Base-by-base conservation (phyloP, 352 stramenopile genomes). In the Phytophthora colocasiae region DNA sequence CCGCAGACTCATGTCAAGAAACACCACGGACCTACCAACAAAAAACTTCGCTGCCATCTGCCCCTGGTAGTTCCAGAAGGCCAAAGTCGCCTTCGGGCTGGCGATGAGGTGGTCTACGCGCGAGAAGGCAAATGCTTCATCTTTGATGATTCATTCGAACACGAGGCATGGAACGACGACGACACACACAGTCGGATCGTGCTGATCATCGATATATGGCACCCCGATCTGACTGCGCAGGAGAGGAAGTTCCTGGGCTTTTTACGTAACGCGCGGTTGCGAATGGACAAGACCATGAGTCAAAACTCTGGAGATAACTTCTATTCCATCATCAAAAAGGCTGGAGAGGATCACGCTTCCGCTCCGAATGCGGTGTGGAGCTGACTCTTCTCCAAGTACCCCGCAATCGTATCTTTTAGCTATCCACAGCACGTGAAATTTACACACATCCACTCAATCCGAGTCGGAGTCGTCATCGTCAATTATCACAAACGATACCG, bases 121-220 rank as follows among this genome's bases (percentile, higher is more conserved):
- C 54, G 90, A 41, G 82, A 97, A 64, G 96, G 96, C 48, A 91
- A 98, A 44, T 96, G 92, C n/a, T 83, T 99, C 29, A 67, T 99
- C 4, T 98, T 99, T 62, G 97, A 99, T 75, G 98, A 99, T 81
- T 98, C 89, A 24, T 99, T 98, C 73, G 93, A 99, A 77, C 98
- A 99, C 76, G 92, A 99, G 76, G 97, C 98, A 4, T 99, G 96
- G 96, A 99, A 99, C 76, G 80, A 92, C 53, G 79, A 95, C 49
- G 53, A 90, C 19, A 88, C 75, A 1, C 80, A 84, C 32, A 81
- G 77, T 43, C 83, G 97, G 7, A 95, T 99, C 14, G 75, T 98
- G 39, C 77, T 99, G 8, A 91, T 99, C 63, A 73, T 98, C 10
- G 96, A 98, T 76, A 76, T 98, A 31, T 99, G 95, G 96, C 97